These are phyloP conservation scores for Sequoia sempervirens DNA, from an alignment of 75 land plant genomes.

Conservation along the genomic window DNA sequence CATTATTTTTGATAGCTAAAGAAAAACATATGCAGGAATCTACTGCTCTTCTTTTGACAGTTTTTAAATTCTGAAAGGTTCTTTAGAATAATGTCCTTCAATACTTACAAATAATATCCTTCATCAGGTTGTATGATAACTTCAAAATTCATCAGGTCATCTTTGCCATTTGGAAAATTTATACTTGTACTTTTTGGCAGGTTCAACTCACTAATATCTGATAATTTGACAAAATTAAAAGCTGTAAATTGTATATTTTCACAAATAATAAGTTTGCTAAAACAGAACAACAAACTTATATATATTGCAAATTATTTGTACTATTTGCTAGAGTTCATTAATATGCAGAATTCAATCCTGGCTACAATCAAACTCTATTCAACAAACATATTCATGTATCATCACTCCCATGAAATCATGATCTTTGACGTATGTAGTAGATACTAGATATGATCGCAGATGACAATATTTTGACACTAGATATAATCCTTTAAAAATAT, in stretches of 20 bases:
- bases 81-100: background rate
- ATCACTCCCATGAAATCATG: background rate
- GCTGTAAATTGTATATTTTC: background rate
- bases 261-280: background rate
- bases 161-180: conserved; percentile 58
- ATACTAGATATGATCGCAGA: too few species aligned
- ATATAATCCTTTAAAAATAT: background rate
- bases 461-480: too few species aligned
- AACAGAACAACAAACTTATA: background rate
- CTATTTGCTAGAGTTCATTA: too few species aligned
- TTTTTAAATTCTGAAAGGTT: background rate
- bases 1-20: background rate
- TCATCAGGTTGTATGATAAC: conserved; percentile 50
- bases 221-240: background rate
- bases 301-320: too few species aligned
- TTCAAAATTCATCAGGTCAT: conserved; percentile 62
- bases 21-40: background rate
- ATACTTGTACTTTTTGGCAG: conserved; percentile 49
- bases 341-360: too few species aligned
- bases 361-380: background rate
- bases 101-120: conserved; percentile 55
- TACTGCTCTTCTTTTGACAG: background rate
- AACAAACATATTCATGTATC: background rate
- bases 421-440: background rate
- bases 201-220: conserved; percentile 64